Conservation (phyloP, 768 basidiomycete genomes). For the Rhodotorula diobovata region DNA sequence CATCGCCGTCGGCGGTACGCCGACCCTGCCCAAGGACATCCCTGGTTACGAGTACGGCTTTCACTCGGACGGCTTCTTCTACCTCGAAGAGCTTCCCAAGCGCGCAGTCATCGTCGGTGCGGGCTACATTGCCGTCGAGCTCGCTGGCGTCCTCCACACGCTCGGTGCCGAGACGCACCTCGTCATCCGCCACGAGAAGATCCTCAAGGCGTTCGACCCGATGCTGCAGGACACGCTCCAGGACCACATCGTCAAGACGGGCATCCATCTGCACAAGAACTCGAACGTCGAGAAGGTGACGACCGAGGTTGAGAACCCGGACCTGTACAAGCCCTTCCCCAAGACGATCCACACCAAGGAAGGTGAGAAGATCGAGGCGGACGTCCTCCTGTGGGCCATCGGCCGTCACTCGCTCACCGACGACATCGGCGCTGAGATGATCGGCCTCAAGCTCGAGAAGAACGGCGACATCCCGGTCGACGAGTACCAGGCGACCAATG, state of each 20-base stretch:
- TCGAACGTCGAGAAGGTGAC: constrained; percentile 66
- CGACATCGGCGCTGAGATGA: constrained; percentile 68
- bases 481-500: constrained; percentile 78
- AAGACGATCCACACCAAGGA: constrained; percentile 70
- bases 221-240: constrained; percentile 75
- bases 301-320: constrained; percentile 31
- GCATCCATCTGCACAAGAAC: constrained; percentile 77
- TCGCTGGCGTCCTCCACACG: constrained; percentile 87
- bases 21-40: constrained; percentile 70
- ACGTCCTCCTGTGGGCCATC: constrained; percentile 88
- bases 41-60: constrained; percentile 80
- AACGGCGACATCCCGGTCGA: constrained; percentile 85
- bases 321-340: constrained; percentile 38
- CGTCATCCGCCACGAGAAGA: constrained; percentile 80
- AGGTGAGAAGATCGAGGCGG: constrained; percentile 76
- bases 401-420: constrained; percentile 78
- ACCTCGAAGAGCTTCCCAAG: constrained; percentile 80
- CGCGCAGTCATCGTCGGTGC: constrained; percentile 92
- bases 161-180: constrained; percentile 84
- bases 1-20: constrained; percentile 80
- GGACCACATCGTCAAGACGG: constrained; percentile 89
- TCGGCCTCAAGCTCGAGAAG: constrained; percentile 67
- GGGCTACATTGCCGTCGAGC: constrained; percentile 95
- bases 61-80: constrained; percentile 94
- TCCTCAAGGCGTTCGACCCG: constrained; percentile 89